These are phyloP conservation scores for Citrullus amarus DNA, from an alignment of 306 rosid genomes.

Conservation along the genomic window DNA sequence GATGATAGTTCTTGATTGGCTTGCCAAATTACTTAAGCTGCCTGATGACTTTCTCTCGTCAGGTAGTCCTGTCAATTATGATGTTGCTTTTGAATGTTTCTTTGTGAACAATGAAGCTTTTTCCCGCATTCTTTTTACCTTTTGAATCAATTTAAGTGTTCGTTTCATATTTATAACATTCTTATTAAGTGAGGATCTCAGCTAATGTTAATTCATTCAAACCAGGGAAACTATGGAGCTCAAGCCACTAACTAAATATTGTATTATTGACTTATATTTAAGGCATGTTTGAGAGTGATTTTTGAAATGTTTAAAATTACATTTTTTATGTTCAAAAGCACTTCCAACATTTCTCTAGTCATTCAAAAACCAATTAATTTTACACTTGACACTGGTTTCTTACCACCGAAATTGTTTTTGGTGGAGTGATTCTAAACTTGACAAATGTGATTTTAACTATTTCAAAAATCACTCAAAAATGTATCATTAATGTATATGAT, in stretches of 20 bases:
- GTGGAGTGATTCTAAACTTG: background rate
- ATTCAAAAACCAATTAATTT: no score
- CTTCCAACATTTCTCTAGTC: no score
- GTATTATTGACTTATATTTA: no score
- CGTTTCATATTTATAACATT: background rate
- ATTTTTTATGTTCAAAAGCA: no score
- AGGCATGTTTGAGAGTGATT: no score
- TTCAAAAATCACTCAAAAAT: no score
- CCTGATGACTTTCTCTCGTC: slow-evolving; percentile 55
- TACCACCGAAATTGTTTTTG: no score
- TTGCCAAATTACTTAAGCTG: slow-evolving; percentile 59
- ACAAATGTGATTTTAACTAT: no score
- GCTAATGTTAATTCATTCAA: background rate
- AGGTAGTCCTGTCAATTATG: slow-evolving; percentile 28
- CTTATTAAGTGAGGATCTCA: background rate
- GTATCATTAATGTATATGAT: background rate
- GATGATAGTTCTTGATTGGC: slow-evolving; percentile 80
- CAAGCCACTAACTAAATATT: background rate
- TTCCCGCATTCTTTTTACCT: background rate
- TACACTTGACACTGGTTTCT: no score
- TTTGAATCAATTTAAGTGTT: background rate
- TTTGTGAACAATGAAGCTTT: background rate
- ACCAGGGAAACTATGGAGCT: background rate
- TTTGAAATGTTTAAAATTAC: no score
- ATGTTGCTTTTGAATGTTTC: background rate